These are phyloP conservation scores for Fusarium sp. DNA, from an alignment of 2,329 filamentous ascomycete species.

Conservation along the genomic window DNA sequence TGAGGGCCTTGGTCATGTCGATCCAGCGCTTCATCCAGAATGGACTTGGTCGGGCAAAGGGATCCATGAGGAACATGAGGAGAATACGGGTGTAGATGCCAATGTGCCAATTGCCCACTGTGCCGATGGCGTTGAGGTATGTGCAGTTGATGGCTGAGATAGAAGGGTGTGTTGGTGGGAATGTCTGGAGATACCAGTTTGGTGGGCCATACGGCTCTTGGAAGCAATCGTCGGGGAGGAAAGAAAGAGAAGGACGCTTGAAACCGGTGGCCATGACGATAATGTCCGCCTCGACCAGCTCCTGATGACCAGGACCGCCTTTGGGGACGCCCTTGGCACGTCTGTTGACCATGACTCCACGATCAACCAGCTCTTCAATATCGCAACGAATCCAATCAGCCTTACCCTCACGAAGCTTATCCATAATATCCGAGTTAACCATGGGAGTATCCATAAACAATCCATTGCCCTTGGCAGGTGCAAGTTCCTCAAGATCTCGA, in stretches of 20 bases:
- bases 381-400: constrained; percentile 87
- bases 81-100: constrained; percentile 89
- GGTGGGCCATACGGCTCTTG: constrained; percentile 79
- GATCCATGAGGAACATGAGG: constrained; percentile 87
- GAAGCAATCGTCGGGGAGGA: constrained; percentile 81
- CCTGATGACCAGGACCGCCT: constrained; percentile 76
- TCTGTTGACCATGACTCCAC: constrained; percentile 77
- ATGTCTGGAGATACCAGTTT: constrained; percentile 91
- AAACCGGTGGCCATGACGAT: constrained; percentile 88
- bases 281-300: constrained; percentile 78
- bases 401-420: constrained; percentile 76
- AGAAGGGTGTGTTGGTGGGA: constrained; percentile 79
- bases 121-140: constrained; percentile 86
- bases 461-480: constrained; percentile 73
- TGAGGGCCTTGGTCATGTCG: constrained; percentile 81
- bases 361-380: constrained; percentile 73
- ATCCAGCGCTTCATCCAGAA: constrained; percentile 89
- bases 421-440: constrained; percentile 86
- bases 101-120: constrained; percentile 83
- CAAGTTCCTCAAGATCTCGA: constrained; percentile 79
- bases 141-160: constrained; percentile 87
- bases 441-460: constrained; percentile 89
- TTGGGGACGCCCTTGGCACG: constrained; percentile 79
- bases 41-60: constrained; percentile 76
- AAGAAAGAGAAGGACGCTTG: constrained; percentile 77